phyloP scores from a whole-genome alignment of 306 rosid genomes.

The Rosa chinensis region DNA sequence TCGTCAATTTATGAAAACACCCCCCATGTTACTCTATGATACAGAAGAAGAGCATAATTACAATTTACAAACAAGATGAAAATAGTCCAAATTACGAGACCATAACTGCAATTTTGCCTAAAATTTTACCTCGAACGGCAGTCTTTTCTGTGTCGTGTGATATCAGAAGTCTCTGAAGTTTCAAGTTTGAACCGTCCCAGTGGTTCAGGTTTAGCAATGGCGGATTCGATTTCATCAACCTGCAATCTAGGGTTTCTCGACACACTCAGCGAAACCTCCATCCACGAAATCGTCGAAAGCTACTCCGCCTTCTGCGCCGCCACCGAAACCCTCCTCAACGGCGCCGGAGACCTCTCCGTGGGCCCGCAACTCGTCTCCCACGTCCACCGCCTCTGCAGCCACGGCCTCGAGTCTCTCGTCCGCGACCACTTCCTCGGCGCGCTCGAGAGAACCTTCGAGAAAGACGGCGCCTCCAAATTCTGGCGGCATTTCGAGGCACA shows the following conservation, averaged over 20 bases:
- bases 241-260: conserved; percentile 48
- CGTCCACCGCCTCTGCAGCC: conserved; percentile 61
- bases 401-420: conserved; percentile 64
- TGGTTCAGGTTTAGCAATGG: conserved; percentile 20
- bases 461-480: conserved; percentile 68
- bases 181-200: not conserved
- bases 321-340: conserved; percentile 49
- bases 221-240: conserved; percentile 35
- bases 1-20: not conserved
- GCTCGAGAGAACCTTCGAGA: conserved; percentile 73
- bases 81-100: too few relatives aligned
- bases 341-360: conserved; percentile 60
- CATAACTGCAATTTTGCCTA: too few relatives aligned
- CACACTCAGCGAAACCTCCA: conserved; percentile 38
- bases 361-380: conserved; percentile 53
- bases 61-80: too few relatives aligned
- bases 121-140: too few relatives aligned
- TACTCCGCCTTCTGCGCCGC: conserved; percentile 62
- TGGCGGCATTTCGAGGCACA: conserved; percentile 72
- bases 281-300: conserved; percentile 45
- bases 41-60: too few relatives aligned
- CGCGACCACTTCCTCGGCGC: conserved; percentile 71
- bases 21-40: not conserved
- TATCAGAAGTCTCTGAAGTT: not conserved
- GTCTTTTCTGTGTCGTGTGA: too few relatives aligned